Percentiles rank a stretch among this genome's conserved stretches.
Evolutionary conservation across 129 eudicot species (phyloP).

Genomic region (Tanacetum coccineum): DNA sequence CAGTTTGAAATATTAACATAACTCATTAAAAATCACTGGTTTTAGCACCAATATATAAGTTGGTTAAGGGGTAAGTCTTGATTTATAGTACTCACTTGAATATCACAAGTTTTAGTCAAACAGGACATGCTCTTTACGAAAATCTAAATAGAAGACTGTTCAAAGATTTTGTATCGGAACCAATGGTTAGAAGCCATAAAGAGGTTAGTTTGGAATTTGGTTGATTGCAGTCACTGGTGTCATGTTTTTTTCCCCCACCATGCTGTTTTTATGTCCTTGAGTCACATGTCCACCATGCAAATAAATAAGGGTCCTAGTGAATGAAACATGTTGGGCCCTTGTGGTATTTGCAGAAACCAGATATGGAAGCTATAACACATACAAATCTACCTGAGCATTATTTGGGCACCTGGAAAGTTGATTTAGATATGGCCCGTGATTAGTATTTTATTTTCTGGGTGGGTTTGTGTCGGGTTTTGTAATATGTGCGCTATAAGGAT

Average conservation of each 20-base stretch:
- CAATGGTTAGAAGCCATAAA: neutral
- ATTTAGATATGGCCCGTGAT: neutral
- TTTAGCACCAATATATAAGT: too few species aligned
- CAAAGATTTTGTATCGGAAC: neutral
- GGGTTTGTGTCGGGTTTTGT: neutral
- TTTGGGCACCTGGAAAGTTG: neutral
- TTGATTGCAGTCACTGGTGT: constrained; percentile 16
- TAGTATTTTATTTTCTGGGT: neutral
- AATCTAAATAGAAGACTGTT: constrained; percentile 5
- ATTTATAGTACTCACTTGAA: neutral
- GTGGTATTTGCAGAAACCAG: neutral
- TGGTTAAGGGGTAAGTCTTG: neutral
- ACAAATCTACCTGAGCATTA: constrained; percentile 1
- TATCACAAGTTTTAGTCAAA: neutral
- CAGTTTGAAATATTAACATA: too few species aligned
- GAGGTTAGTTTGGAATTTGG: constrained; percentile 3
- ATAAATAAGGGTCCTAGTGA: constrained; percentile 3
- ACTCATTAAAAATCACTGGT: too few species aligned
- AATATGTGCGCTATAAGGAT: neutral
- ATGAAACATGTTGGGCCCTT: neutral
- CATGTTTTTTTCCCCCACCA: constrained; percentile 10
- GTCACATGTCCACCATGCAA: constrained; percentile 25
- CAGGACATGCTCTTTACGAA: neutral
- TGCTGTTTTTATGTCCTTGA: constrained; percentile 9
- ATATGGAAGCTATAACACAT: neutral